Conservation (phyloP, 75 land plant species). For the Picea sitchensis region DNA sequence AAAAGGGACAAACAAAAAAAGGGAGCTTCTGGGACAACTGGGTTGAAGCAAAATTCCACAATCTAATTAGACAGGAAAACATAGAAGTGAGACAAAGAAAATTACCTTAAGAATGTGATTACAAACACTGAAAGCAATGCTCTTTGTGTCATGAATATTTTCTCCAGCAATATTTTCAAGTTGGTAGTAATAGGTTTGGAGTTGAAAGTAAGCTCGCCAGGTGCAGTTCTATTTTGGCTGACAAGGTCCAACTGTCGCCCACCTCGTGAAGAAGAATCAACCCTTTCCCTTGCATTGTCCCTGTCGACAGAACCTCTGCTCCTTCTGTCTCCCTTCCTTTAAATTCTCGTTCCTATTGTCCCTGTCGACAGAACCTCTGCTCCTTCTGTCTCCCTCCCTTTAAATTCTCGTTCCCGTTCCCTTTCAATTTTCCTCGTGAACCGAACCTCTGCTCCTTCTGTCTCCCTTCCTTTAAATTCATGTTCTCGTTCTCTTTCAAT, state of each 20-base stretch:
- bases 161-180: constrained; percentile 87
- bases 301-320: not conserved
- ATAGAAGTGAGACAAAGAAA: too few species aligned
- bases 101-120: constrained; percentile 74
- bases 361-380: constrained; percentile 5
- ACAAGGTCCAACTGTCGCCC: constrained; percentile 7
- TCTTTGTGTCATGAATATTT: constrained; percentile 69
- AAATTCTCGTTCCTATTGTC: not conserved
- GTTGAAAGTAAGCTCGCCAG: constrained; percentile 80
- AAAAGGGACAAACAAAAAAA: too few species aligned
- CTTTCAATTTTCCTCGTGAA: constrained; percentile 15
- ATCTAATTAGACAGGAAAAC: too few species aligned
- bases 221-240: constrained; percentile 64
- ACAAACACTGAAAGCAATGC: constrained; percentile 67
- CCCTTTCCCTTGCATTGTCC: constrained; percentile 11
- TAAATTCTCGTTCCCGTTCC: constrained; percentile 3
- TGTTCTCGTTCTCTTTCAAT: too few species aligned
- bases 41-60: too few species aligned
- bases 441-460: constrained; percentile 3
- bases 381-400: not conserved
- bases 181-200: constrained; percentile 92
- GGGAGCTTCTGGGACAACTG: too few species aligned
- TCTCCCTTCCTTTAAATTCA: not conserved
- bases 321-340: not conserved
- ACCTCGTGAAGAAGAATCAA: constrained; percentile 17